Conservation (phyloP, 2,329 filamentous ascomycete species). For the Fusarium sp. region DNA sequence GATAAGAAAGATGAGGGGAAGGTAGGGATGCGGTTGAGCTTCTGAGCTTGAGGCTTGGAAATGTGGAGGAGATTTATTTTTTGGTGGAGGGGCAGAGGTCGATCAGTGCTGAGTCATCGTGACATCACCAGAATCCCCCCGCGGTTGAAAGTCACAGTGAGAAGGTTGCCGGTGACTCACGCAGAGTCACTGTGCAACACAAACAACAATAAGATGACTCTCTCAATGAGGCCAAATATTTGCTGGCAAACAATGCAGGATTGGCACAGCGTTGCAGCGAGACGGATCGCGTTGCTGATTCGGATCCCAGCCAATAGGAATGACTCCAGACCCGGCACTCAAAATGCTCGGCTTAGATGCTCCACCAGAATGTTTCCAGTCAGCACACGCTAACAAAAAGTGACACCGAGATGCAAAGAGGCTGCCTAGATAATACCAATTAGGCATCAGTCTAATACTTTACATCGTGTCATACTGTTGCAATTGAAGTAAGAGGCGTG, state of each 20-base stretch:
- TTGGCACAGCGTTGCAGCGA: not conserved
- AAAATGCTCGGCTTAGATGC: not conserved
- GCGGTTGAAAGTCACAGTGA: not conserved
- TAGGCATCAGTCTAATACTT: not conserved
- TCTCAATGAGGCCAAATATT: not conserved
- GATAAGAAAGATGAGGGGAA: not conserved
- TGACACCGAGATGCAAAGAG: not conserved
- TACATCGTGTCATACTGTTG: not conserved
- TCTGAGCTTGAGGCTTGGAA: not conserved
- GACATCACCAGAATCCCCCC: constrained; percentile 4
- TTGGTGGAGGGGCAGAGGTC: constrained; percentile 16
- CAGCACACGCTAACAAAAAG: not conserved
- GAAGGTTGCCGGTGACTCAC: not conserved
- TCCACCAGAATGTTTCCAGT: not conserved
- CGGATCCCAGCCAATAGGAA: not conserved
- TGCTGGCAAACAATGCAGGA: not conserved
- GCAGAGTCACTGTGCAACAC: not conserved
- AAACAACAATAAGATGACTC: not conserved
- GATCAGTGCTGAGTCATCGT: constrained; percentile 20
- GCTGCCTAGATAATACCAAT: not conserved
- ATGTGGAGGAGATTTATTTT: constrained; percentile 7
- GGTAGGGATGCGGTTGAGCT: not conserved
- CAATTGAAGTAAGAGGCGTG: not conserved
- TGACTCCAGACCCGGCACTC: not conserved
- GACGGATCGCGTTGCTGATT: not conserved